These are phyloP conservation scores for Phaeosphaeriaceae sp. DNA, from an alignment of 2,329 filamentous ascomycete genomes.

Conservation along the genomic window DNA sequence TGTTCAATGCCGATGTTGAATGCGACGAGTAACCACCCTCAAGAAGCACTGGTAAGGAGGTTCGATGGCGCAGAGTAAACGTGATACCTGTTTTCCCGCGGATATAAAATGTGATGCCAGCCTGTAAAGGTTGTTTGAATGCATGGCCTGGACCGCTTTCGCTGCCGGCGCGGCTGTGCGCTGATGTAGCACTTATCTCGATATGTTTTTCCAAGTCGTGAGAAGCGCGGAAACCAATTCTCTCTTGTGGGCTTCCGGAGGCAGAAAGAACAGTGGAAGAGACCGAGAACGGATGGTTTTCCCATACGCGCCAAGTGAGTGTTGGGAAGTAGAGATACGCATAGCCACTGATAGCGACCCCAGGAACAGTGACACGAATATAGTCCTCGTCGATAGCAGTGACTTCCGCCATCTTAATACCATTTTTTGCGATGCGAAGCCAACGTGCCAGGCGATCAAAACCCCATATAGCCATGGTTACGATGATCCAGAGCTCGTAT, in stretches of 20 bases:
- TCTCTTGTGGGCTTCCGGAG: too few species aligned
- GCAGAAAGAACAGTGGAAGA: too few species aligned
- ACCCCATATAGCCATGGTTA: conserved; percentile 52
- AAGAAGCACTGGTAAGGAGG: conserved; percentile 7
- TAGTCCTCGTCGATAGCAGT: conserved; percentile 36
- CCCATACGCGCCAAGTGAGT: conserved; percentile 52
- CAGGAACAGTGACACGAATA: conserved; percentile 52
- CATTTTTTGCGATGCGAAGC: conserved; percentile 45
- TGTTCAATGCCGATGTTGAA: conserved; percentile 1
- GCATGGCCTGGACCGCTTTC: background rate
- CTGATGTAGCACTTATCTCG: background rate
- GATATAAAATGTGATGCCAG: conserved; percentile 11
- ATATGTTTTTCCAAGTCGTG: background rate
- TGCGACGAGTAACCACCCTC: conserved; percentile 9
- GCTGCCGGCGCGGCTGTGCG: background rate
- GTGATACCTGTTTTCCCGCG: conserved; percentile 10
- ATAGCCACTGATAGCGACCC: conserved; percentile 36
- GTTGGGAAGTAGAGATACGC: conserved; percentile 60
- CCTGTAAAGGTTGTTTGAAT: background rate
- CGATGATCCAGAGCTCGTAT: conserved; percentile 56
- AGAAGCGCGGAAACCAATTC: background rate
- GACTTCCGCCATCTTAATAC: conserved; percentile 45
- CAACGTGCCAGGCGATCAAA: conserved; percentile 56
- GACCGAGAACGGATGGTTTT: conserved; percentile 60
- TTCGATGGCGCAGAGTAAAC: background rate